Conservation (phyloP, 2,329 filamentous ascomycete genomes). For the Penicillium thymicola region DNA sequence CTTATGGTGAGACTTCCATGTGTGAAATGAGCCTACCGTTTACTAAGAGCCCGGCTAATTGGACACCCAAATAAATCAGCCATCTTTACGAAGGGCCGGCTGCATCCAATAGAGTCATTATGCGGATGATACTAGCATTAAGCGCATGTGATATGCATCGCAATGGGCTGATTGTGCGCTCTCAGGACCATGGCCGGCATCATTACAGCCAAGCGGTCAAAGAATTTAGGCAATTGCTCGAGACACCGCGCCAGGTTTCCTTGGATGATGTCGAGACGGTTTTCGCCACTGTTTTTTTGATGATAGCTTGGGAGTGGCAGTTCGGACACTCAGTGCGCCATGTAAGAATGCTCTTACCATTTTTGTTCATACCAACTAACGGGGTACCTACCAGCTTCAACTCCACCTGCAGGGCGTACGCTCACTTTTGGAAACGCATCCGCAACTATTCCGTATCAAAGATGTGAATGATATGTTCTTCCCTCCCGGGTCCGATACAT, state of each 20-base stretch:
- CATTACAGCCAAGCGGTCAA: constrained; percentile 38
- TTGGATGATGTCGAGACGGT: constrained; percentile 33
- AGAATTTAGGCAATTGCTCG: constrained; percentile 36
- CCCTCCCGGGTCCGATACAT: constrained; percentile 14
- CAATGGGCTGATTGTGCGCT: constrained; percentile 26
- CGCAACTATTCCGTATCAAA: constrained; percentile 31
- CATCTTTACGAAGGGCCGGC: constrained; percentile 37
- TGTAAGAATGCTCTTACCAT: constrained; percentile 3
- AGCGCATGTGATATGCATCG: constrained; percentile 39
- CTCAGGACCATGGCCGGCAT: constrained; percentile 31
- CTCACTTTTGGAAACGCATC: constrained; percentile 35
- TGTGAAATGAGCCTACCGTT: neutral
- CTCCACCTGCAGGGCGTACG: constrained; percentile 38
- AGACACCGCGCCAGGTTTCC: constrained; percentile 28
- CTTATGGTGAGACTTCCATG: constrained; percentile 23
- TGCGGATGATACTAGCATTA: constrained; percentile 41
- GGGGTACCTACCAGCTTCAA: constrained; percentile 20
- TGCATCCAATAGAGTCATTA: constrained; percentile 35
- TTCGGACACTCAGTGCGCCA: constrained; percentile 35
- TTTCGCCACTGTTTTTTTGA: constrained; percentile 38
- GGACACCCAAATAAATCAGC: neutral
- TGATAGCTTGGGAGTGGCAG: constrained; percentile 38
- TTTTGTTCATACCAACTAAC: neutral
- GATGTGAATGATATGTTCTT: constrained; percentile 30
- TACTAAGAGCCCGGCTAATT: neutral